phyloP scores from a whole-genome alignment of 2,329 filamentous ascomycete genomes.

The Talaromyces sp. region DNA sequence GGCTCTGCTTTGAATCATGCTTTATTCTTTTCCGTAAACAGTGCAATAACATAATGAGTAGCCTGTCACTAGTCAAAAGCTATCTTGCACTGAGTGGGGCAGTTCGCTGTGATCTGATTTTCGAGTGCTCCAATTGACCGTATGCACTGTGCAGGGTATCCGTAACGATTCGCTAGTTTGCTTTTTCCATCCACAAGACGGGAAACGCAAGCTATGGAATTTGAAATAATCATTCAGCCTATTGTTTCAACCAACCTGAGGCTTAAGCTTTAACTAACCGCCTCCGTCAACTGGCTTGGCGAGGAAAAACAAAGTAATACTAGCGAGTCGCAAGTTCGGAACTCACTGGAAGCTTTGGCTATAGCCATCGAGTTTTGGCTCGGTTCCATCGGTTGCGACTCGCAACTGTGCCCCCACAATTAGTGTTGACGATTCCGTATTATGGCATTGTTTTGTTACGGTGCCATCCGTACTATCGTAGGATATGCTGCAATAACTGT shows the following conservation, averaged over 20 bases:
- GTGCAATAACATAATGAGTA: not conserved
- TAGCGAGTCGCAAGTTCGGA: not conserved
- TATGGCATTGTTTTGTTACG: not conserved
- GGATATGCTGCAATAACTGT: not conserved
- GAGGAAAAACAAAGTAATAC: not conserved
- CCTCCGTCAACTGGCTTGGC: not conserved
- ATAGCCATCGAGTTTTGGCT: not conserved
- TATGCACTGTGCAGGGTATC: not conserved
- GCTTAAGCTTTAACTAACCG: not conserved
- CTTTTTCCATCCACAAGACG: not conserved
- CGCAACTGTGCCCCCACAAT: not conserved
- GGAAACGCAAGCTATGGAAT: not conserved
- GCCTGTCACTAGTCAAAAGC: not conserved
- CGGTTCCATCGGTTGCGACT: not conserved
- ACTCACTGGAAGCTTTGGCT: not conserved
- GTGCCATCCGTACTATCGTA: not conserved
- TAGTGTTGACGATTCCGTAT: not conserved
- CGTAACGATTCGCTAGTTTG: not conserved
- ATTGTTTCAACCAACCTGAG: not conserved
- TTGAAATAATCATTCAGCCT: not conserved
- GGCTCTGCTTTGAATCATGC: not conserved
- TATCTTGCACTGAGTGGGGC: not conserved
- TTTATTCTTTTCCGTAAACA: not conserved
- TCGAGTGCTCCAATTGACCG: not conserved
- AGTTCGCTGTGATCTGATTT: not conserved